Base-by-base conservation (phyloP, 768 basidiomycete genomes). In the Mycena amicta region DNA sequence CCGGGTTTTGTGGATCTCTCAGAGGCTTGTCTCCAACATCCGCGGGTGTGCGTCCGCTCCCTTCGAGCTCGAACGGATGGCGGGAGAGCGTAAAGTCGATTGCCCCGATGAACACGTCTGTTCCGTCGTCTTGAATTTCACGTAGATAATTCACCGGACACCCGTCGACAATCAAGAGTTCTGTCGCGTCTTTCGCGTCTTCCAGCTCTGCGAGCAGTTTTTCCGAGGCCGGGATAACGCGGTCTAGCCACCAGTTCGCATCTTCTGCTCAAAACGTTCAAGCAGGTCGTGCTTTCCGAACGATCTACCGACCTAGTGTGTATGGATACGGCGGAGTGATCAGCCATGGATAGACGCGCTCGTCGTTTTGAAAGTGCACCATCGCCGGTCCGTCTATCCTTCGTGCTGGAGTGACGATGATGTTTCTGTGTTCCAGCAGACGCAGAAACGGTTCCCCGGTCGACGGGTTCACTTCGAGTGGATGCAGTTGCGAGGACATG, bases 401-500 rank as follows among this genome's bases (percentile, higher is more conserved):
- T 39, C 86, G 82, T 18, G 83, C 83, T 18, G 87, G 81, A 5
- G 86, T 88, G 33, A 88, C 59, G 55, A 88, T 80, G 61, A 88
- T 81, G 57, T 83, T 77, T 55, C 77, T 74, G 33, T 84, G 84
- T 31, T 72, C 62, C 0, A 74, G 69, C 23, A 89, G 75, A 13
- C 80, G 81, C 18, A 88, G 75, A 69, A 83, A 88, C 4, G 71
- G 72, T 57, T 78, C 75, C 43, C 72, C 69, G 20, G 73, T 75
- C 43, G 56, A 57, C 20, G 69, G 53, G 58, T 77, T 74, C 16
- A 73, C 53, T 56, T 77, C 67, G 1, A 76, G 67, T 13, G 75
- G 74, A 49, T 68, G 54, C 3, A 62, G 61, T n/a, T 62, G 61
- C 1, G 8, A 18, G 33, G 8, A 8, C 33, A 37, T 37, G 8